Conservation (phyloP, 1,284 basidiomycete genomes). For the Coniophora puteana region DNA sequence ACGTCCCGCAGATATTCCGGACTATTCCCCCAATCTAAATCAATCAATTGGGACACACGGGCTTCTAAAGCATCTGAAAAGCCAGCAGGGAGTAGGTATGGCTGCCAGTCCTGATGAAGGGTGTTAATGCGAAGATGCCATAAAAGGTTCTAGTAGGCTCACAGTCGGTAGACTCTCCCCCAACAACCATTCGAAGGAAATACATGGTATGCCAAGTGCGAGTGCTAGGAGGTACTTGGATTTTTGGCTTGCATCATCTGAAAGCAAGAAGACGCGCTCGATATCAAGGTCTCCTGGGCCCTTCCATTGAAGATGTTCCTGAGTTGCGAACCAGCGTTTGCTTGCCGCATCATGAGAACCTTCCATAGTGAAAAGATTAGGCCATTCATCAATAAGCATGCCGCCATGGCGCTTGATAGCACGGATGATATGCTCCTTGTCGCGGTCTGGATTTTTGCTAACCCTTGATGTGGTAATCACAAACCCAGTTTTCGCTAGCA, state of each 20-base stretch:
- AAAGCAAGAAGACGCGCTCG: conserved; percentile 65
- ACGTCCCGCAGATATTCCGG: conserved; percentile 52
- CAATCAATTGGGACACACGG: conserved; percentile 66
- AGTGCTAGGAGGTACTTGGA: conserved; percentile 80
- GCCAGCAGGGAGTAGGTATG: conserved; percentile 68
- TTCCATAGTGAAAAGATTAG: conserved; percentile 58
- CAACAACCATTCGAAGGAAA: conserved; percentile 62
- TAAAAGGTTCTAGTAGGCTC: not conserved
- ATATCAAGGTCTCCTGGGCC: conserved; percentile 31
- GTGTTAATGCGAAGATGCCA: conserved; percentile 5
- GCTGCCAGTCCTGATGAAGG: conserved; percentile 52
- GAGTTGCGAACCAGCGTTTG: conserved; percentile 50
- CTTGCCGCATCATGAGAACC: conserved; percentile 39
- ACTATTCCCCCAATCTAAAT: conserved; percentile 65
- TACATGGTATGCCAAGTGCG: conserved; percentile 81
- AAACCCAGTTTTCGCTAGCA: conserved; percentile 44
- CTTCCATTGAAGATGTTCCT: conserved; percentile 44
- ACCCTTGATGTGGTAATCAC: conserved; percentile 43
- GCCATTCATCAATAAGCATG: conserved; percentile 60
- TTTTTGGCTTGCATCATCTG: conserved; percentile 62
- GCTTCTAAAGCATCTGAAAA: conserved; percentile 47
- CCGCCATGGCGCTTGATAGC: conserved; percentile 57
- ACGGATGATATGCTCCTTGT: conserved; percentile 37
- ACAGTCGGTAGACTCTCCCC: conserved; percentile 30
- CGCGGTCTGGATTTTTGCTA: conserved; percentile 21